Percentiles rank a stretch among this genome's conserved stretches.
phyloP scores from a whole-genome alignment of 345 rosid genomes.

The Corymbia maculata region DNA sequence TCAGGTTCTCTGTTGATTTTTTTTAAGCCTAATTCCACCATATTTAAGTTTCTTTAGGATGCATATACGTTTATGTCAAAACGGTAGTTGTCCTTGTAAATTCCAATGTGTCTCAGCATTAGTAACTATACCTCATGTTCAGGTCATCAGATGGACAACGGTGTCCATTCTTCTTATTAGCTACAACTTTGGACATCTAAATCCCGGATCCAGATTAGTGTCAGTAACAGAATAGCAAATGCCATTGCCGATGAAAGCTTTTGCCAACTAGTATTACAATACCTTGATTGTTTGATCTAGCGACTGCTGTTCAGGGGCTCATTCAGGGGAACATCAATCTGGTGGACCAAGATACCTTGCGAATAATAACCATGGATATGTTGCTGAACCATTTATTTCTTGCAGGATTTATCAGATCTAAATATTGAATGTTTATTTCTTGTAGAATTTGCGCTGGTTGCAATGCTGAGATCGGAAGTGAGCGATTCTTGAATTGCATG shows the following conservation, averaged over 20 bases:
- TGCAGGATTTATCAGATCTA: neutral
- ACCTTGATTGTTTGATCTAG: neutral
- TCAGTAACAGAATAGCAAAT: neutral
- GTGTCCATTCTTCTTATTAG: neutral
- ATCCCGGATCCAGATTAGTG: neutral
- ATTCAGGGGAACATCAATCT: neutral
- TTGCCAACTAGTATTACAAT: neutral
- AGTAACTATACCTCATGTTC: neutral
- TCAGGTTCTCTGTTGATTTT: neutral
- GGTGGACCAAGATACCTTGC: neutral
- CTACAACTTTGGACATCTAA: neutral
- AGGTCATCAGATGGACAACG: neutral
- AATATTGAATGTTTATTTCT: neutral
- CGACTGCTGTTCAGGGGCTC: neutral
- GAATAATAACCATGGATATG: neutral
- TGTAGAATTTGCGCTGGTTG: conserved; percentile 37
- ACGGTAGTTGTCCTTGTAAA: neutral
- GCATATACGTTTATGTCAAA: neutral
- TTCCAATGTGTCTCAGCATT: neutral
- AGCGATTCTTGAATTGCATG: conserved; percentile 24
- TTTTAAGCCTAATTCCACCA: neutral
- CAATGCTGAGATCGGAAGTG: conserved; percentile 26
- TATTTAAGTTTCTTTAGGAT: neutral
- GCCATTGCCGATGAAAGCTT: neutral
- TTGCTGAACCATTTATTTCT: neutral